Base-by-base conservation (phyloP, 208 protist genomes). In the Trypanosoma melophagium region DNA sequence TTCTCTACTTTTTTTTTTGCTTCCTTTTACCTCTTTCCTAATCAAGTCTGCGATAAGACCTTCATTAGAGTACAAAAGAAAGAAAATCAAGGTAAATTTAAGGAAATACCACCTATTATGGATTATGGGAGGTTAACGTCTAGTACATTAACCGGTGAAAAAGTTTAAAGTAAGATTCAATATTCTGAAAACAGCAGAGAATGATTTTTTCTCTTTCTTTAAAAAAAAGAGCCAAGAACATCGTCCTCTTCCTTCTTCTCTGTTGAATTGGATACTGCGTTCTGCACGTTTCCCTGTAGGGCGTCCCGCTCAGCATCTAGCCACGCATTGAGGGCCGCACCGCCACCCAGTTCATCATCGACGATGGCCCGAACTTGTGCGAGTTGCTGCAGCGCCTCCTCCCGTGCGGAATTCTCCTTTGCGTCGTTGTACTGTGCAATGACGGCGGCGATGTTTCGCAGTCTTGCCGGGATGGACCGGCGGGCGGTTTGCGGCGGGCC, bases 401-500 rank as follows among this genome's bases (percentile, higher is more conserved):
- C 63, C 1, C 66, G 77, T 60, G 68, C 52, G 70, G 76, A 93
- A 53, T 86, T 71, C 62, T 84, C 73, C 69, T 89, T 88, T 7
- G 80, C 80, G 55, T 86, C 83, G 50, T 77, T 71, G 75, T 95
- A 95, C 24, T 77, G 81, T 41, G 74, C 52, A 61, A 92, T 77
- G n/a, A 88, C 47, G 35, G 54, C 61, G 19, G 80, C 72, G 44
- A 84, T 69, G 38, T 77, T 76, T 63, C 82, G 66, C 60, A 95
- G 57, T 41, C 65, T 45, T 38, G 42, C 65, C n/a, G 69, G 58
- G 53, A 81, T 74, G 54, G 74, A 60, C 28, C 59, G 44, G 44
- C 53, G 75, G n/a, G 60, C 69, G 17, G 50, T 54, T 5, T 64
- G 64, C 44, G 75, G 67, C 45, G 79, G 71, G 21, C 68, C 74